Conservation (phyloP, 768 basidiomycete species). For the Trametes elegans region DNA sequence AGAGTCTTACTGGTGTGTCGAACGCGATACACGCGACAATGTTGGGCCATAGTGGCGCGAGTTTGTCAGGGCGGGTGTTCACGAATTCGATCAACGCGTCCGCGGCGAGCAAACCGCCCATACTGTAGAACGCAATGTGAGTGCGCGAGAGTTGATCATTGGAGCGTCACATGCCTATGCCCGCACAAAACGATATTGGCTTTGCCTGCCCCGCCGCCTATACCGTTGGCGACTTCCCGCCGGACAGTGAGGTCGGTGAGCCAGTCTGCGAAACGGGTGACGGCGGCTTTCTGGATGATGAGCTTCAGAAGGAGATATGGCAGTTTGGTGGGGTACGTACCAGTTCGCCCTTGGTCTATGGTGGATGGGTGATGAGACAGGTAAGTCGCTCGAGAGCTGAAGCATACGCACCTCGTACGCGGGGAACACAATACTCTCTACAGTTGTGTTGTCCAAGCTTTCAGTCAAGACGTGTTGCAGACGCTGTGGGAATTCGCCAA, state of each 20-base stretch:
- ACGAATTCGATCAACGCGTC: conserved; percentile 78
- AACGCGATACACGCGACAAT: conserved; percentile 84
- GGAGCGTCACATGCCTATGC: conserved; percentile 57
- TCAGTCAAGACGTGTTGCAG: conserved; percentile 74
- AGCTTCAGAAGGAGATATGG: conserved; percentile 12
- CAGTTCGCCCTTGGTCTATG: conserved; percentile 85
- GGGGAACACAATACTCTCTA: conserved; percentile 84
- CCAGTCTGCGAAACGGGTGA: conserved; percentile 89
- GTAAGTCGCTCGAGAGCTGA: neutral
- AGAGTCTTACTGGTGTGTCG: conserved; percentile 89
- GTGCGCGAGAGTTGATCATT: too few species aligned
- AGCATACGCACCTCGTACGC: conserved; percentile 67
- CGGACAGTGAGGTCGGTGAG: conserved; percentile 86
- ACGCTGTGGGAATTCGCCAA: conserved; percentile 74
- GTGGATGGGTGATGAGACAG: neutral
- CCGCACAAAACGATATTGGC: conserved; percentile 86
- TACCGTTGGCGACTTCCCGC: conserved; percentile 71
- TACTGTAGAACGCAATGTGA: too few species aligned
- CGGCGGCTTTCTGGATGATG: conserved; percentile 63
- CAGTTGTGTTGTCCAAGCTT: conserved; percentile 50
- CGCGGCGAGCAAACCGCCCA: conserved; percentile 89
- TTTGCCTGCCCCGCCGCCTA: conserved; percentile 68
- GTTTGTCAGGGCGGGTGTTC: conserved; percentile 58
- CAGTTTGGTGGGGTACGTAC: conserved; percentile 41
- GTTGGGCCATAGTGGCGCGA: conserved; percentile 80